Conservation (phyloP, 169 alveolate species). For the Eimeria sp. region DNA sequence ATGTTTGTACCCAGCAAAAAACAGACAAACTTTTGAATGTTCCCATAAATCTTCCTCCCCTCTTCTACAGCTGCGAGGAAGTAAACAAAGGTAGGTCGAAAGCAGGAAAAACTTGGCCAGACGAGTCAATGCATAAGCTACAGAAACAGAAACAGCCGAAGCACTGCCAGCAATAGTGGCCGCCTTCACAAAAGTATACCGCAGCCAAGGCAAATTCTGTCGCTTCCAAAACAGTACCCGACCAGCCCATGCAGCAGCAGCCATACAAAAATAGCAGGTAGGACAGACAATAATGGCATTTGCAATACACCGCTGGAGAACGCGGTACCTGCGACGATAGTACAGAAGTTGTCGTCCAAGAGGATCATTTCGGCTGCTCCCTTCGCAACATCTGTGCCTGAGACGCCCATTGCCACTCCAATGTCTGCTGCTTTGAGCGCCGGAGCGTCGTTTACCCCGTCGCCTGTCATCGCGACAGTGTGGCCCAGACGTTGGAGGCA, state of each 20-base stretch:
- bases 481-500: slow-evolving; percentile 93
- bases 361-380: slow-evolving; percentile 99
- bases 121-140: neutral
- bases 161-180: neutral
- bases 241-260: neutral
- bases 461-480: slow-evolving; percentile 97
- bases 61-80: slow-evolving; percentile 91
- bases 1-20: slow-evolving; percentile 96
- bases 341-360: slow-evolving; percentile 98
- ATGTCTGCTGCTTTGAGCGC: slow-evolving; percentile 97
- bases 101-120: neutral
- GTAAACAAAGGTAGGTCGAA: neutral
- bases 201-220: neutral
- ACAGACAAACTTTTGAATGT: slow-evolving; percentile 96
- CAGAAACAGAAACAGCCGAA: neutral
- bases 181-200: neutral
- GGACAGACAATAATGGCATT: neutral
- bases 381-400: slow-evolving; percentile 99
- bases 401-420: slow-evolving; percentile 99
- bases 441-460: slow-evolving; percentile 97
- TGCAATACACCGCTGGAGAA: neutral
- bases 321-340: slow-evolving; percentile 88
- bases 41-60: slow-evolving; percentile 95
- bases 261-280: neutral
- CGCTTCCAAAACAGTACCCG: neutral